Percentiles rank a stretch among this genome's conserved stretches.
Evolutionary conservation across 192 early-diverging fungal genomes (phyloP).

Genomic region (Pilaira anomala): DNA sequence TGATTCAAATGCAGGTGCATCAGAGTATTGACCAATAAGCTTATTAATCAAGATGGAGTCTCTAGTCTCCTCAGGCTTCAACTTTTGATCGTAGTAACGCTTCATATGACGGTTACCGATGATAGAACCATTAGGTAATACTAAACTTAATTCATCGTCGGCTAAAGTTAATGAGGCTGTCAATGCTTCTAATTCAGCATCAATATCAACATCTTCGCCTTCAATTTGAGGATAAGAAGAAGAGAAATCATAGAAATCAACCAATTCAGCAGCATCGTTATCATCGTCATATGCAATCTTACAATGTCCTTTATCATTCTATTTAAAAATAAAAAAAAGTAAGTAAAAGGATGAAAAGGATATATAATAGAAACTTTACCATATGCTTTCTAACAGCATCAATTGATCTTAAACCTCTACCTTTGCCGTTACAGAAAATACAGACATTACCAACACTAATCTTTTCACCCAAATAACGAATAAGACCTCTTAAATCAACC

Average conservation of each 20-base stretch:
- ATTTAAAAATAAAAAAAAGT: background rate
- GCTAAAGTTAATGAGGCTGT: slow-evolving; percentile 48
- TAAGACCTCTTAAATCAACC: slow-evolving; percentile 81
- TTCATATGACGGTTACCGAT: slow-evolving; percentile 80
- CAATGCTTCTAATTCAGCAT: slow-evolving; percentile 37
- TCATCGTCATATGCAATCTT: slow-evolving; percentile 96
- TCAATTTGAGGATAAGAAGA: slow-evolving; percentile 70
- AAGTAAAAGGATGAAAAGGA: background rate
- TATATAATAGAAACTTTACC: slow-evolving; percentile 39
- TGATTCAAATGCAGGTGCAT: slow-evolving; percentile 45
- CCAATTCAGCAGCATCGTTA: slow-evolving; percentile 84
- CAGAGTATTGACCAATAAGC: slow-evolving; percentile 68
- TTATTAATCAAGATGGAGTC: slow-evolving; percentile 80
- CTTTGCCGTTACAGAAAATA: slow-evolving; percentile 92
- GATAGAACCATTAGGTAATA: slow-evolving; percentile 79
- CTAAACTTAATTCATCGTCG: slow-evolving; percentile 81
- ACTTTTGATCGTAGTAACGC: slow-evolving; percentile 83
- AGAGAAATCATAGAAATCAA: slow-evolving; percentile 95
- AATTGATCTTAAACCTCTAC: slow-evolving; percentile 72
- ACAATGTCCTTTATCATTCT: slow-evolving; percentile 90
- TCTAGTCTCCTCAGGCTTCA: slow-evolving; percentile 61
- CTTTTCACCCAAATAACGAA: slow-evolving; percentile 93
- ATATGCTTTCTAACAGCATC: slow-evolving; percentile 96
- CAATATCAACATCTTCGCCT: slow-evolving; percentile 44
- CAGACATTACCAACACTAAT: slow-evolving; percentile 94